A percentile compares a stretch with the other conserved stretches of the same genome.
Evolutionary conservation across 495 filamentous ascomycete genomes (phyloP).

Genomic region (Lepidopterella palustris): DNA sequence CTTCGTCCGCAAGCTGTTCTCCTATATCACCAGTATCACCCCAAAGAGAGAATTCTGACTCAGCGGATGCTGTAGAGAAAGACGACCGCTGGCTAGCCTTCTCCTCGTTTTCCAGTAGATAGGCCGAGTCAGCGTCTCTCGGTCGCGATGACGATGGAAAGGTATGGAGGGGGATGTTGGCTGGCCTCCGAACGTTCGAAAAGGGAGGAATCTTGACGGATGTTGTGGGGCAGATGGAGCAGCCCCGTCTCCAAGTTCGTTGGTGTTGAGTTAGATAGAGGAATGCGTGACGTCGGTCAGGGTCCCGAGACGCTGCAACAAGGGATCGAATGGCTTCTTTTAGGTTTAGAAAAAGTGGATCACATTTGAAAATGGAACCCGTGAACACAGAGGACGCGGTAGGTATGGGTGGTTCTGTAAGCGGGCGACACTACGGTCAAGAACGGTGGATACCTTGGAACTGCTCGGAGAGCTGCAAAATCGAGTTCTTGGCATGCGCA

Average conservation of each 20-base stretch:
- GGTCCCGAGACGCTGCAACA: background rate
- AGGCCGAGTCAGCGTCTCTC: conserved; percentile 34
- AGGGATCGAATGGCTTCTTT: conserved; percentile 12
- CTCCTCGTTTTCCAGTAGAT: conserved; percentile 43
- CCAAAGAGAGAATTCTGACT: conserved; percentile 75
- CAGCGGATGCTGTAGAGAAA: conserved; percentile 50
- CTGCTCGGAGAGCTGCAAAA: too few relatives aligned
- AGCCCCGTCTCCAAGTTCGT: conserved; percentile 40
- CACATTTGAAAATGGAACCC: background rate
- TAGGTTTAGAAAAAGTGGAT: conserved; percentile 10
- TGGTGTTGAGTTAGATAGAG: conserved; percentile 5
- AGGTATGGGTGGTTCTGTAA: too few relatives aligned
- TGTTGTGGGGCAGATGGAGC: conserved; percentile 40
- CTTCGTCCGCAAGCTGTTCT: conserved; percentile 75
- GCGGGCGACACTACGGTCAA: too few relatives aligned
- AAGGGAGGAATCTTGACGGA: conserved; percentile 55
- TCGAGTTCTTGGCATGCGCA: too few relatives aligned
- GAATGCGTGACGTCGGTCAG: conserved; percentile 19
- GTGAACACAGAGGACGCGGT: too few relatives aligned
- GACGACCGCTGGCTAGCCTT: conserved; percentile 43
- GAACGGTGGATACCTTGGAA: too few relatives aligned
- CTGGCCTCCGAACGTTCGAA: conserved; percentile 42
- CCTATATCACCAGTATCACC: conserved; percentile 90
- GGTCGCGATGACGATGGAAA: conserved; percentile 41
- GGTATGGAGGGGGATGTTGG: conserved; percentile 53